phyloP scores from a whole-genome alignment of 257 asterid genomes.

The Rehmannia glutinosa region DNA sequence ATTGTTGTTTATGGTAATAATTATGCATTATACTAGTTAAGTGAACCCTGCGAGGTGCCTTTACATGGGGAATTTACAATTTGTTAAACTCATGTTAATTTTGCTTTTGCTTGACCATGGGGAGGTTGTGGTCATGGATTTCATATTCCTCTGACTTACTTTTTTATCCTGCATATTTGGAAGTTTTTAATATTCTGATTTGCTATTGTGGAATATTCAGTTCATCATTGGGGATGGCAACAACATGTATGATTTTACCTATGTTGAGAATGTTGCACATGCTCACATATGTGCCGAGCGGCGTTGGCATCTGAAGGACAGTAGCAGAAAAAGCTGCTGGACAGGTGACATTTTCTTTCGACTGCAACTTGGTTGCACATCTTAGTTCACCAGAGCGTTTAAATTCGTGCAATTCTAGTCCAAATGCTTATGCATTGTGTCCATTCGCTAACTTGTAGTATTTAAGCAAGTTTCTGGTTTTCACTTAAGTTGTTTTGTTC shows the following conservation, averaged over 20 bases:
- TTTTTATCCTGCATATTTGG: not conserved
- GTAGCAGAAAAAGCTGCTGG: slow-evolving; percentile 91
- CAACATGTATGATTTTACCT: slow-evolving; percentile 89
- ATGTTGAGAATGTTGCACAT: slow-evolving; percentile 96
- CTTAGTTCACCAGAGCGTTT: too few species aligned
- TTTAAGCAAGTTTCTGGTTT: not conserved
- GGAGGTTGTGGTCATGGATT: not conserved
- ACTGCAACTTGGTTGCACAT: slow-evolving; percentile 7
- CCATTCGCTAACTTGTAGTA: not conserved
- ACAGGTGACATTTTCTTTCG: slow-evolving; percentile 46
- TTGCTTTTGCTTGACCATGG: not conserved
- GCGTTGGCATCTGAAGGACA: slow-evolving; percentile 77
- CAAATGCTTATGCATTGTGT: not conserved
- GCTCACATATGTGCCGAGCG: slow-evolving; percentile 98
- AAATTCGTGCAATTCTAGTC: too few species aligned
- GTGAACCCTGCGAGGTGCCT: slow-evolving; percentile 2
- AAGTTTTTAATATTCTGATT: slow-evolving; percentile 14
- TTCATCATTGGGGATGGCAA: slow-evolving; percentile 90
- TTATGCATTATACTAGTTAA: slow-evolving; percentile 6
- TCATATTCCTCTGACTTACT: not conserved
- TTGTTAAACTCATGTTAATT: not conserved
- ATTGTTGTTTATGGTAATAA: not conserved
- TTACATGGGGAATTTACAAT: not conserved
- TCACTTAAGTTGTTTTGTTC: not conserved
- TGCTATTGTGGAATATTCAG: slow-evolving; percentile 38